A percentile compares a stretch with the other conserved stretches of the same genome.
These are phyloP conservation scores for Mycosphaerella arachidis DNA, from an alignment of 2,329 filamentous ascomycete genomes.

Conservation along the genomic window DNA sequence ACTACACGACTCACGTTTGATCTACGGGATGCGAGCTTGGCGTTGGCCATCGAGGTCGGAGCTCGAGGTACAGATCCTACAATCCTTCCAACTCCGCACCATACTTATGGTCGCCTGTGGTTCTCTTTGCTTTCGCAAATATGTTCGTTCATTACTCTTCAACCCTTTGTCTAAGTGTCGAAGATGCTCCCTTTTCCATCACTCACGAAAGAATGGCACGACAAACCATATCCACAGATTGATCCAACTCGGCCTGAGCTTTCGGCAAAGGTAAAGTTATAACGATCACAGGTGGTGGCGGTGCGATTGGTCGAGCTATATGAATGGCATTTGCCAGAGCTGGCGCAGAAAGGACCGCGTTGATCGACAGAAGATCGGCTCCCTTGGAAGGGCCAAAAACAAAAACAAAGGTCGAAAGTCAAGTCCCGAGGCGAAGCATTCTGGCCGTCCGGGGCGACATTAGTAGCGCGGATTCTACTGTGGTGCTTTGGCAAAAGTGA, in stretches of 20 bases:
- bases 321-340: no score
- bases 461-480: no score
- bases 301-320: no score
- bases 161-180: not conserved
- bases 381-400: no score
- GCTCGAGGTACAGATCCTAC: not conserved
- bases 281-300: not conserved
- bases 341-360: no score
- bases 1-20: no score
- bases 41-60: not conserved
- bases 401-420: no score
- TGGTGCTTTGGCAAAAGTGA: no score
- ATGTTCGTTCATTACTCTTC: no score
- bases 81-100: not conserved
- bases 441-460: no score
- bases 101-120: not conserved
- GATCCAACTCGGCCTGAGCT: not conserved
- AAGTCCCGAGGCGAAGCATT: no score
- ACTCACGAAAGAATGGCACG: not conserved
- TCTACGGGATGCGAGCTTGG: not conserved
- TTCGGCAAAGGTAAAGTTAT: not conserved
- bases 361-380: no score
- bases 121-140: not conserved
- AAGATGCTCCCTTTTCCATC: not conserved
- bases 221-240: not conserved